Base-by-base conservation (phyloP, 148 eudicot species). In the Cornus florida region DNA sequence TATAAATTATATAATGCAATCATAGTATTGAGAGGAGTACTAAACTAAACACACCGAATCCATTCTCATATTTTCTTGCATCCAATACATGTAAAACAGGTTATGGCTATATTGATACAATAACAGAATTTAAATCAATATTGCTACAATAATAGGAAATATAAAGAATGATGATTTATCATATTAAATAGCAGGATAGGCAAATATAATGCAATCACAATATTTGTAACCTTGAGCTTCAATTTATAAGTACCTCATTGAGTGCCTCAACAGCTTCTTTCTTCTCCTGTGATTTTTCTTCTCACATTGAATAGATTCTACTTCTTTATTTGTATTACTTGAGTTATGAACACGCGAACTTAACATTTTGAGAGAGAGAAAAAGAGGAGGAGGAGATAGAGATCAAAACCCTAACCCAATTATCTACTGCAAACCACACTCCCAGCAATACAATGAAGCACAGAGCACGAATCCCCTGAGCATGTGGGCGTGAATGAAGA, bases 241-340 rank as follows among this genome's bases (percentile, higher is more conserved):
- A 50, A 35, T 6, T 72, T 20, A 7, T 20, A 72, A 72, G 10
- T 53, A 72, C 75, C 64, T 14, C n/a, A 16, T 23, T 12, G 64
- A 53, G 22, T 1, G 33, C 14, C 24, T 43, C 11, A 72, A 72
- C 33, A 5, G 75, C 31, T 50, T 28, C 65, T 48, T 53, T 46
- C 22, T 24, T 72, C 64, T 50, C 64, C 16, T 72, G 50, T 72
- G 75, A 22, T 72, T 72, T 19, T 20, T 23, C 39, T 50, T 72
- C 35, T 72, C 64, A 28, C 6, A 23, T 72, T 53, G 10, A 53
- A 50, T 14, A 33, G 38, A 14, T 50, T 53, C 39, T 53, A 23
- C 65, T 17, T 72, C 28, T 19, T 3, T 53, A 22, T 72, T 23
- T 56, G 62, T 48, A 43, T 20, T 31, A 16, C 50, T 72, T 17